Conservation (phyloP, 306 rosid genomes). For the Arachis hypogaea region DNA sequence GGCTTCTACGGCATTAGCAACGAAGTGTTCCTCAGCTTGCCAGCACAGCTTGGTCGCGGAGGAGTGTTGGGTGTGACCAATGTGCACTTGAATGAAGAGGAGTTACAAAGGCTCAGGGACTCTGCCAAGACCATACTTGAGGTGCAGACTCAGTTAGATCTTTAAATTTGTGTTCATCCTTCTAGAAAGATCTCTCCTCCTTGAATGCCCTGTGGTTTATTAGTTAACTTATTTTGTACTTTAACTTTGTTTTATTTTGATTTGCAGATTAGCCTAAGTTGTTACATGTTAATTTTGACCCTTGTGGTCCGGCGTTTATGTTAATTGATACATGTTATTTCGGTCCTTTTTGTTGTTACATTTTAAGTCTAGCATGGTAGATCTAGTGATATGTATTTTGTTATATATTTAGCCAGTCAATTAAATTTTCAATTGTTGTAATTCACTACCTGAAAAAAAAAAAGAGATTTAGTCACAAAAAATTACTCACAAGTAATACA, state of each 20-base stretch:
- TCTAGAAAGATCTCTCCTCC: background rate
- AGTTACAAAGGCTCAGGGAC: conserved; percentile 54
- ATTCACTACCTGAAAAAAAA: background rate
- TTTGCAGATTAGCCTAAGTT: conserved; percentile 1
- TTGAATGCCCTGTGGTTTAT: background rate
- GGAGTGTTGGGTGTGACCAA: conserved; percentile 83
- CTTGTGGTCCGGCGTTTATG: conserved; percentile 8
- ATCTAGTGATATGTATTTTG: background rate
- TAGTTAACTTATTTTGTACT: background rate
- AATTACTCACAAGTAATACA: too few relatives aligned
- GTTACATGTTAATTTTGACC: background rate
- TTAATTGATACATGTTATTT: background rate
- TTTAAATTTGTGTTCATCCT: conserved; percentile 37
- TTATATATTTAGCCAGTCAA: background rate
- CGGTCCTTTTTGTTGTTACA: background rate
- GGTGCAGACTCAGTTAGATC: conserved; percentile 60
- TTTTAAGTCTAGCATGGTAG: background rate
- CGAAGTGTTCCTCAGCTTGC: conserved; percentile 84
- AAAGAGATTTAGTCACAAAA: too few relatives aligned
- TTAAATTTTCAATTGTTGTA: background rate
- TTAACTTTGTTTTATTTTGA: background rate
- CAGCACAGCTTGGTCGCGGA: conserved; percentile 69
- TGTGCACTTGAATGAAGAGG: conserved; percentile 71
- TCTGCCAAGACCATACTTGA: conserved; percentile 72
- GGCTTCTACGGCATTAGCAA: conserved; percentile 70